Percentiles rank a stretch among this genome's conserved stretches.
Evolutionary conservation across 495 filamentous ascomycete species (phyloP).

Genomic region (Aspergillus homomorphus): DNA sequence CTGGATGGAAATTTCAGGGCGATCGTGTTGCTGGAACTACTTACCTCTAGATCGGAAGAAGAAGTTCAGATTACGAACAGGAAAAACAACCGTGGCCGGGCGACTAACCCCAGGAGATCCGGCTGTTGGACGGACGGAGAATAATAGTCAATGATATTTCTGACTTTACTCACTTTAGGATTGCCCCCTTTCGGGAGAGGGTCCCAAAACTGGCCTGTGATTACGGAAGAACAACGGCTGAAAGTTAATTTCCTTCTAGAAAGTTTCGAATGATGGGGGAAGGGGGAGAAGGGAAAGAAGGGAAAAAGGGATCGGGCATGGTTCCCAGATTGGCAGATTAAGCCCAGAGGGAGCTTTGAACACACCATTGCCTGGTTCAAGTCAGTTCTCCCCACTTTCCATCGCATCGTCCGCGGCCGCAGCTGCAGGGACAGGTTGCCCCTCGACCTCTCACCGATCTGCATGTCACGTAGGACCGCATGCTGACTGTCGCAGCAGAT

Average conservation of each 20-base stretch:
- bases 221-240: slow-evolving; percentile 20
- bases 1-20: slow-evolving; percentile 3
- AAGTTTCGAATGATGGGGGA: slow-evolving; percentile 25
- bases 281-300: not conserved
- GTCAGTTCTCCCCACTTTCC: slow-evolving; percentile 1
- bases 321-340: slow-evolving; percentile 4
- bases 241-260: slow-evolving; percentile 32
- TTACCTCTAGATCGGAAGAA: not conserved
- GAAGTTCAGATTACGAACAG: not conserved
- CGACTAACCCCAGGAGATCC: slow-evolving; percentile 5
- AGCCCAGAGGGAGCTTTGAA: slow-evolving; percentile 10
- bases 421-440: slow-evolving; percentile 1
- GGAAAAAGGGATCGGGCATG: slow-evolving; percentile 5
- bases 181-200: slow-evolving; percentile 13
- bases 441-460: slow-evolving; percentile 2
- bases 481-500: slow-evolving; percentile 10
- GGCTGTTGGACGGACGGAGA: slow-evolving; percentile 3
- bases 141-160: not conserved
- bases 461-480: slow-evolving; percentile 20
- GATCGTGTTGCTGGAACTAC: not conserved
- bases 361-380: slow-evolving; percentile 8
- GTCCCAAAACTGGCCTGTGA: slow-evolving; percentile 5
- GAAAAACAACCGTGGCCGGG: not conserved
- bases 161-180: no score
- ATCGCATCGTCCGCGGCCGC: not conserved